Conservation (phyloP, 2,329 filamentous ascomycete species). For the Lithohypha guttulata region DNA sequence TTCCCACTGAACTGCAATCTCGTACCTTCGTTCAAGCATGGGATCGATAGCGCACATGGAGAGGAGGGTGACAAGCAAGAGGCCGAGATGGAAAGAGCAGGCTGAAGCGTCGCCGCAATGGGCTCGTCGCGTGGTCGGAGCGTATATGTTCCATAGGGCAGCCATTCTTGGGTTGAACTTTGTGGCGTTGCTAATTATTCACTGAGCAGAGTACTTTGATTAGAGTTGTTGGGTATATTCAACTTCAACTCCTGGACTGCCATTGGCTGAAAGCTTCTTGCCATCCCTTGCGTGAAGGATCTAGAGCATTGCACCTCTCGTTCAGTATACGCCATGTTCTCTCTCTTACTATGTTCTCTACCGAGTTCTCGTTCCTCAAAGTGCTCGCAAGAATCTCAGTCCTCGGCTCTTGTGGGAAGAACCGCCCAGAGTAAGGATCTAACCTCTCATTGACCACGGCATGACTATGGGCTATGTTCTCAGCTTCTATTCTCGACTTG, state of each 20-base stretch:
- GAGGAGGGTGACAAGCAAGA: not conserved
- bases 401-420: slow-evolving; percentile 66
- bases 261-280: slow-evolving; percentile 56
- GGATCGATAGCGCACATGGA: slow-evolving; percentile 11
- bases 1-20: slow-evolving; percentile 15
- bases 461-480: slow-evolving; percentile 60
- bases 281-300: slow-evolving; percentile 41
- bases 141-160: too few species aligned
- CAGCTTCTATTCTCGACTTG: slow-evolving; percentile 54
- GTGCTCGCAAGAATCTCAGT: slow-evolving; percentile 67
- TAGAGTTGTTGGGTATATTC: too few species aligned
- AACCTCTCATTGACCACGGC: slow-evolving; percentile 73
- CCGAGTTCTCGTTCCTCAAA: slow-evolving; percentile 65
- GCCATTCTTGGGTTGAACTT: too few species aligned
- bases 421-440: slow-evolving; percentile 81
- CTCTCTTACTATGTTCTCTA: slow-evolving; percentile 68
- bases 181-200: too few species aligned
- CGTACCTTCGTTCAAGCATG: slow-evolving; percentile 15
- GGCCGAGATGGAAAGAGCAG: too few species aligned
- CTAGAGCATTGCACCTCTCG: slow-evolving; percentile 58
- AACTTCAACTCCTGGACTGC: too few species aligned
- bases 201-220: not conserved
- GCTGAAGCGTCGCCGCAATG: too few species aligned
- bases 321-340: slow-evolving; percentile 71
- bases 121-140: too few species aligned